Evolutionary conservation across 305 asterid species (phyloP).

Genomic region (Fraxinus greggii): DNA sequence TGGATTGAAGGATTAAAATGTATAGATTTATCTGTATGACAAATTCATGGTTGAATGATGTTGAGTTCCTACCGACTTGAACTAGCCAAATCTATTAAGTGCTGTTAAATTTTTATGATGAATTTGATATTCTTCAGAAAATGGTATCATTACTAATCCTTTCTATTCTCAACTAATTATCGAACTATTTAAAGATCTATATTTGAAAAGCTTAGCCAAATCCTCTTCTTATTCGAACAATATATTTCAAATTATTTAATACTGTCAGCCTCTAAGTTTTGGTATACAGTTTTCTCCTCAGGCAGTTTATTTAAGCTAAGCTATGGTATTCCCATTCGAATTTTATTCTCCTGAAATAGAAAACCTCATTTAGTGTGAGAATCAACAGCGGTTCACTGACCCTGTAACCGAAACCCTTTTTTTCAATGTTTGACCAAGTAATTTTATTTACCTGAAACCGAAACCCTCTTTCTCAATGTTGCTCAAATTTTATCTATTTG

Average conservation of each 20-base stretch:
- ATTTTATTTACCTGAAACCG: background rate
- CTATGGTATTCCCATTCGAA: background rate
- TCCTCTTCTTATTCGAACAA: background rate
- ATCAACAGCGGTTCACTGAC: background rate
- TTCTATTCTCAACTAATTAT: background rate
- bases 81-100: background rate
- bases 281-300: background rate
- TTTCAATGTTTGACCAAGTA: background rate
- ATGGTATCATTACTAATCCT: background rate
- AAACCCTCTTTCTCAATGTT: background rate
- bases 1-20: background rate
- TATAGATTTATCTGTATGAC: background rate
- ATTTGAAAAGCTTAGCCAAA: background rate
- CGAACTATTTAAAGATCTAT: background rate
- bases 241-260: background rate
- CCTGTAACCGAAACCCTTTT: background rate
- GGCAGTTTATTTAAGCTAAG: background rate
- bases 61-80: background rate
- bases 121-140: background rate
- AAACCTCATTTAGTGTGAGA: conserved; percentile 3
- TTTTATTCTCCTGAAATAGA: background rate
- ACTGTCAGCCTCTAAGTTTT: background rate
- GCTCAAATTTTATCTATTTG: background rate
- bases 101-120: background rate
- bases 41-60: background rate